A percentile compares a stretch with the other conserved stretches of the same genome.
Evolutionary conservation across 441 rosid species (phyloP).

Genomic region (Manihot esculenta): DNA sequence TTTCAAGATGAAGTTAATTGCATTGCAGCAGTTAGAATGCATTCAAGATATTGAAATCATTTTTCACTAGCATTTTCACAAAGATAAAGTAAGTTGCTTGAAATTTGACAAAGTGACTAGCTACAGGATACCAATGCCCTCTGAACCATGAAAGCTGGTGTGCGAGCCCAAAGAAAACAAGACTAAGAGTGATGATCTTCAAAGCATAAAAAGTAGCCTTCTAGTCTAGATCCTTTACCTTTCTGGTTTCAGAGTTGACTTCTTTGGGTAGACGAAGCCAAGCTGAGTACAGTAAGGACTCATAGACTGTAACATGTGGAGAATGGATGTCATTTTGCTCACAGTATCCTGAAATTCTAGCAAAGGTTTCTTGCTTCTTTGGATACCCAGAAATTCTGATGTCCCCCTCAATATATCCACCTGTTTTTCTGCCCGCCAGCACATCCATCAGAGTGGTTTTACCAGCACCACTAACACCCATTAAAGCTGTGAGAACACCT

Average conservation of each 20-base stretch:
- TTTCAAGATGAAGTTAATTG: too few relatives aligned
- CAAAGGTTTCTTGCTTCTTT: slow-evolving; percentile 50
- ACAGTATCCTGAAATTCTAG: slow-evolving; percentile 46
- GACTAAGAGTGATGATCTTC: too few relatives aligned
- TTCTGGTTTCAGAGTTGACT: slow-evolving; percentile 36
- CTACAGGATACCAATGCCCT: too few relatives aligned
- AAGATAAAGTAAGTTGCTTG: too few relatives aligned
- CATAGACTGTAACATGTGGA: slow-evolving; percentile 46
- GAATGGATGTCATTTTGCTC: slow-evolving; percentile 52
- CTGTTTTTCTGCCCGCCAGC: slow-evolving; percentile 50
- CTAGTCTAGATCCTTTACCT: slow-evolving; percentile 22
- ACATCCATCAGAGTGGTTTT: slow-evolving; percentile 59
- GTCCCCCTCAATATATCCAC: slow-evolving; percentile 43
- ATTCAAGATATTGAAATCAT: too few relatives aligned
- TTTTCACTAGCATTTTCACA: too few relatives aligned
- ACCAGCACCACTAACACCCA: slow-evolving; percentile 95
- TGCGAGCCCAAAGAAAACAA: too few relatives aligned
- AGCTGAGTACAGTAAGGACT: slow-evolving; percentile 49
- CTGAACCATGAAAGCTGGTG: too few relatives aligned
- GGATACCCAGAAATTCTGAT: slow-evolving; percentile 42
- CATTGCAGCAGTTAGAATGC: too few relatives aligned
- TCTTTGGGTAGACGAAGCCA: slow-evolving; percentile 45
- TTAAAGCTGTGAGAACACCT: slow-evolving; percentile 88
- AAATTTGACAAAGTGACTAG: too few relatives aligned
- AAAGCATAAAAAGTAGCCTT: background rate